Base-by-base conservation (phyloP, 164 flowering plant species). In the Pachysandra terminalis region DNA sequence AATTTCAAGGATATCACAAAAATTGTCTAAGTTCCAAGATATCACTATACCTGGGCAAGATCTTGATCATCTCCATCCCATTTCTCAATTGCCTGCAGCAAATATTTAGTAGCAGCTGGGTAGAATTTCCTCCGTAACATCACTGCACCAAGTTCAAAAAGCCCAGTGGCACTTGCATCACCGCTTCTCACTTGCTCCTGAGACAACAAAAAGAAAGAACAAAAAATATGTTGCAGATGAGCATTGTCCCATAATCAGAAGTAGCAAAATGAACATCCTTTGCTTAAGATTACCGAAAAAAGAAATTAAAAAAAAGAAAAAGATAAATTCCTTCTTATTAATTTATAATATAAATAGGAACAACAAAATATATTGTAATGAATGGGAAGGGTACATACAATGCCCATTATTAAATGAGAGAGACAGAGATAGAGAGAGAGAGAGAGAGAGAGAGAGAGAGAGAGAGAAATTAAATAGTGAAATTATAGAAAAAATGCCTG, bases 61-160 rank as follows among this genome's bases (percentile, higher is more conserved):
- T 94, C 97, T 79, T 94, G 96, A 76, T 85, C 91, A 76, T 91
- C 95, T 61, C 98, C 97, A 74, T 94, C 98, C 97, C 98, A 94
- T 78, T 87, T 94, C 40, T 86, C 89, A 67, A 94, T 91, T 12
- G 98, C 98, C 79, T 91, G 93, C 69, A 83, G 84, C 82, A 94
- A 81, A 75, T 85, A 91, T 72, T 90, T 94, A 28, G 75, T 91
- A 55, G 98, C 97, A 66, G 96, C 98, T 2, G 98, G 96, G 71
- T 94, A 94, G 74, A 87, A 83, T 74, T 91, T 94, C 77, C 97
- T 88, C 78, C 98, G 84, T 74, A 94, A 71, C 98, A 94, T 94
- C 64, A 94, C 98, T 10, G 98, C 98, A 68, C 98, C 98, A 59
- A 94, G 95, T 80, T 94, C 98, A 82, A 94, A 94, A 14, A 76